Evolutionary conservation across 306 rosid genomes (phyloP).

Genomic region (Cicer pinnatifidum): DNA sequence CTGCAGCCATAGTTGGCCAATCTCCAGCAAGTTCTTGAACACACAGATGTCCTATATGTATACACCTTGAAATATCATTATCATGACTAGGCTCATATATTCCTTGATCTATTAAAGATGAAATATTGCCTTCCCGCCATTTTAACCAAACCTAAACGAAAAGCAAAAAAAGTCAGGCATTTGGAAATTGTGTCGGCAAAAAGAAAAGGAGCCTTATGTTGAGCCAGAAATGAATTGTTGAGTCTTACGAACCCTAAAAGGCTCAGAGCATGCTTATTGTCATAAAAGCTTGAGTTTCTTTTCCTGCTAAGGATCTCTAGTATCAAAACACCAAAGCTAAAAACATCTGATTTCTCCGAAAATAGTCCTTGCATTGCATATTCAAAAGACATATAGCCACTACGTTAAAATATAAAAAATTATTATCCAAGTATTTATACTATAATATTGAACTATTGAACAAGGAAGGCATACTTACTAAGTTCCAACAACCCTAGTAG

Average conservation of each 20-base stretch:
- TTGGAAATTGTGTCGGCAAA: not conserved
- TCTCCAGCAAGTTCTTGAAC: constrained; percentile 30
- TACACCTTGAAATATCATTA: not conserved
- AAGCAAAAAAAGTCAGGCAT: not conserved
- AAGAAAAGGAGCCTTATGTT: not conserved
- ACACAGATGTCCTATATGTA: constrained; percentile 38
- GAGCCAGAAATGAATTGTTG: not conserved
- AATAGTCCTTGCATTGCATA: constrained; percentile 43
- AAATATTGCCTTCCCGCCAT: constrained; percentile 12
- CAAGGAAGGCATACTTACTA: constrained; percentile 18
- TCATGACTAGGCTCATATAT: constrained; percentile 1
- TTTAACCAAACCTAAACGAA: constrained; percentile 40
- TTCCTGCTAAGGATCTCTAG: constrained; percentile 41
- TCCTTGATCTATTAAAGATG: constrained; percentile 1
- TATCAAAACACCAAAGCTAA: constrained; percentile 44
- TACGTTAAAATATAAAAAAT: not conserved
- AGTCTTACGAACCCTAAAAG: constrained; percentile 43
- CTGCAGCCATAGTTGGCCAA: constrained; percentile 14
- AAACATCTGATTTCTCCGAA: constrained; percentile 44
- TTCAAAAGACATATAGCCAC: constrained; percentile 41
- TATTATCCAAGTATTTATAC: not conserved
- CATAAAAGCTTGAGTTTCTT: constrained; percentile 42
- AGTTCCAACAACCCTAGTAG: constrained; percentile 38
- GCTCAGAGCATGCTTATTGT: not conserved
- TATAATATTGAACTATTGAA: not conserved